A percentile compares a stretch with the other conserved stretches of the same genome.
Evolutionary conservation across 129 eudicot species (phyloP).

Genomic region (carrot (Daucus carota)): DNA sequence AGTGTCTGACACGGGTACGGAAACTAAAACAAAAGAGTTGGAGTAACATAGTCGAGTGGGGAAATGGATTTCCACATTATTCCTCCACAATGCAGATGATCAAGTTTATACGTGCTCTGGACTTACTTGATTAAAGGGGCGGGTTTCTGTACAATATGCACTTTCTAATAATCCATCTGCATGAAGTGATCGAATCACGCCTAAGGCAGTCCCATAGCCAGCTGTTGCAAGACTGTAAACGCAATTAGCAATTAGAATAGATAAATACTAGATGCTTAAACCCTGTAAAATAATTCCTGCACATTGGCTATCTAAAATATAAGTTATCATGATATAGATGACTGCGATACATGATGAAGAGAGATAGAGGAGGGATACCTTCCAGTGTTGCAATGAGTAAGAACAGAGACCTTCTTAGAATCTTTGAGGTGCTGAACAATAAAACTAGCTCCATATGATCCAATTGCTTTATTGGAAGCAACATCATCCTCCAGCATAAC

Average conservation of each 20-base stretch:
- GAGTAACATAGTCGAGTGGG: too few relatives aligned
- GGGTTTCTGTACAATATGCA: slow-evolving; percentile 97
- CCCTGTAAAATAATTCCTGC: not conserved
- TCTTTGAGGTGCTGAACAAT: slow-evolving; percentile 39
- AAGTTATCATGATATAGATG: too few relatives aligned
- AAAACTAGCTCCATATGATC: slow-evolving; percentile 69
- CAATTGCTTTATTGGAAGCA: slow-evolving; percentile 93
- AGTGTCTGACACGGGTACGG: too few relatives aligned
- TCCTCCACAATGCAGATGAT: not conserved
- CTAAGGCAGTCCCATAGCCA: slow-evolving; percentile 99
- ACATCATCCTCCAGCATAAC: slow-evolving; percentile 85
- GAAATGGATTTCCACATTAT: not conserved
- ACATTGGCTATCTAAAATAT: too few relatives aligned
- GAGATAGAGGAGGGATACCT: slow-evolving; percentile 32
- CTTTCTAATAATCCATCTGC: slow-evolving; percentile 65
- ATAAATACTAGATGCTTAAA: not conserved
- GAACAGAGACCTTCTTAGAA: slow-evolving; percentile 43
- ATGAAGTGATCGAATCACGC: slow-evolving; percentile 85
- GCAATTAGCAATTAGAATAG: slow-evolving; percentile 1
- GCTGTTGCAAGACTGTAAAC: slow-evolving; percentile 81
- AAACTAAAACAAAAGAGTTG: too few relatives aligned
- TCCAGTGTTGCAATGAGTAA: slow-evolving; percentile 99
- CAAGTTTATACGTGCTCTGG: not conserved
- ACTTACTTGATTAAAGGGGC: slow-evolving; percentile 91
- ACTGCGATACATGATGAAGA: not conserved